A percentile compares a stretch with the other conserved stretches of the same genome.
These are phyloP conservation scores for Suhomyces guaymorum DNA, from an alignment of 1,139 yeast genomes.

Conservation along the genomic window DNA sequence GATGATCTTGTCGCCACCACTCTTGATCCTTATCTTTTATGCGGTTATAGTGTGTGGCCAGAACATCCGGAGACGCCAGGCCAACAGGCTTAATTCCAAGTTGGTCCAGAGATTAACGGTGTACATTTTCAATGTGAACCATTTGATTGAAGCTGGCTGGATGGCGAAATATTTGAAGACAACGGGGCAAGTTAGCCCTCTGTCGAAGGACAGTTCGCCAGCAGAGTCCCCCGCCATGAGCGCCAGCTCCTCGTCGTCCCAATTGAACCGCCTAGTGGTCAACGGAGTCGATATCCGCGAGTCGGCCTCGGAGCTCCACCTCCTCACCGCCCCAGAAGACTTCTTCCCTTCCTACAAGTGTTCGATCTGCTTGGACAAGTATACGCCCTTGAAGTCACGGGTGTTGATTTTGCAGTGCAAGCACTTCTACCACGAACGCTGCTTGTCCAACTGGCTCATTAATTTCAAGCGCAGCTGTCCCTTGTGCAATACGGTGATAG, in stretches of 20 bases:
- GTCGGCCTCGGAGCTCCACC: constrained; percentile 21
- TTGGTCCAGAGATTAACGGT: constrained; percentile 41
- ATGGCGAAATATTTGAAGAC: constrained; percentile 29
- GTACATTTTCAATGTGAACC: constrained; percentile 41
- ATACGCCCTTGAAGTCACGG: constrained; percentile 37
- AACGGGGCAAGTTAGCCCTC: constrained; percentile 13
- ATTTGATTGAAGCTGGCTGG: constrained; percentile 30
- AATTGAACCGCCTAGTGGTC: constrained; percentile 24
- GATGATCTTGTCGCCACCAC: constrained; percentile 47
- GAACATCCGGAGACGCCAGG: constrained; percentile 28
- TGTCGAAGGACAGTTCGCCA: constrained; percentile 8
- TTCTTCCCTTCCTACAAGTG: constrained; percentile 46
- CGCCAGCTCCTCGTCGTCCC: constrained; percentile 25
- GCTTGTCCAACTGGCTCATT: constrained; percentile 49
- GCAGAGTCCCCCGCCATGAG: constrained; percentile 12
- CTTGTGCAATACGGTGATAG: constrained; percentile 35
- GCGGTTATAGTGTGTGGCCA: constrained; percentile 35
- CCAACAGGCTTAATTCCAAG: constrained; percentile 32
- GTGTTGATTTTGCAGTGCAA: constrained; percentile 47
- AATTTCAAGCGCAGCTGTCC: constrained; percentile 49
- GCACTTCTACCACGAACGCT: constrained; percentile 46
- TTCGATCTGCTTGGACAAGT: constrained; percentile 47
- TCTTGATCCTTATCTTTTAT: constrained; percentile 40
- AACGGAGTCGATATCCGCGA: constrained; percentile 37
- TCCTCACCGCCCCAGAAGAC: constrained; percentile 37